These are phyloP conservation scores for Linnemannia exigua DNA, from an alignment of 192 early-diverging fungal species.

Conservation along the genomic window DNA sequence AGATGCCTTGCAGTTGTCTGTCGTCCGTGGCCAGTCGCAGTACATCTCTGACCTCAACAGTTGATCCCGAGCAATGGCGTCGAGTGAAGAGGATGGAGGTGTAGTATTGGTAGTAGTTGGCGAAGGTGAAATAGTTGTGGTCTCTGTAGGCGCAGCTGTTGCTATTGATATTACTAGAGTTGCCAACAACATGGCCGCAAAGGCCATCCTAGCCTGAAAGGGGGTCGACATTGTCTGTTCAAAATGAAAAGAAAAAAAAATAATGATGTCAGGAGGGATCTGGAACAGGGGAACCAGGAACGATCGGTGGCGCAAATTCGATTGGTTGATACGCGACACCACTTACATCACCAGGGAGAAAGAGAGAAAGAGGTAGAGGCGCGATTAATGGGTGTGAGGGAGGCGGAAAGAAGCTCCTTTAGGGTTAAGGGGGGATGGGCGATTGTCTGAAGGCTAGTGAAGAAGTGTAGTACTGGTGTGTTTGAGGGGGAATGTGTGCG, in stretches of 20 bases:
- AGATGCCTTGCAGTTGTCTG: slow-evolving; percentile 25
- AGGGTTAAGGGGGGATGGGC: too few relatives aligned
- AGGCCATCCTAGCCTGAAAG: background rate
- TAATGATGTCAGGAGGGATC: background rate
- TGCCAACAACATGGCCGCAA: background rate
- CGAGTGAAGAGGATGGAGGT: background rate
- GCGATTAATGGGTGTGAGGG: too few relatives aligned
- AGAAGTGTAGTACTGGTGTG: background rate
- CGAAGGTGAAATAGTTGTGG: background rate
- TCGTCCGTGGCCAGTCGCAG: slow-evolving; percentile 40
- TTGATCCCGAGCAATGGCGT: background rate
- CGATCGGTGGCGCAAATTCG: background rate
- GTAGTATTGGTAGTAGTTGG: background rate
- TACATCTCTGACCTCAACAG: background rate
- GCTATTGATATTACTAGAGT: background rate
- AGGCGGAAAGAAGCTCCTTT: too few relatives aligned
- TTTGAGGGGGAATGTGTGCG: background rate
- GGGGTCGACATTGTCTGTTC: background rate
- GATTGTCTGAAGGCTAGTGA: background rate
- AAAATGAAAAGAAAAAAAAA: background rate
- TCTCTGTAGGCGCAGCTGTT: background rate
- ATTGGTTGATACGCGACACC: background rate
- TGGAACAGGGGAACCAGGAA: background rate
- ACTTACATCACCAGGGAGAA: background rate
- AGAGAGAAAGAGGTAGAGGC: background rate